phyloP scores from a whole-genome alignment of 2,329 filamentous ascomycete genomes.

The Colletotrichum orbiculare region DNA sequence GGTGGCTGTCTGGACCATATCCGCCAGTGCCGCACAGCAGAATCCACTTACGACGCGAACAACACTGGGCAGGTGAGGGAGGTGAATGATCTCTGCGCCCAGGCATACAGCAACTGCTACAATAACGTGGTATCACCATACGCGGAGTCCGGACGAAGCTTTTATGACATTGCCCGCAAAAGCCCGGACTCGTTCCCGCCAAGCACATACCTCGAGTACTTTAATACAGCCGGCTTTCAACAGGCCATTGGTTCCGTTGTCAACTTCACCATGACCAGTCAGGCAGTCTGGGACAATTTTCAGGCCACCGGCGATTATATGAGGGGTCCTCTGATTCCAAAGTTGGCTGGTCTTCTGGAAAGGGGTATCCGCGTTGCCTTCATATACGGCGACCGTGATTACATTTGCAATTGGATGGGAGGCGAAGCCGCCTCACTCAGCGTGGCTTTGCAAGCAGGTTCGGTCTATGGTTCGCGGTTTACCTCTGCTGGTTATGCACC shows the following conservation, averaged over 20 bases:
- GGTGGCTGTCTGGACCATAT: conserved; percentile 35
- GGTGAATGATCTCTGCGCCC: conserved; percentile 31
- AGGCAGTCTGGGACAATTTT: conserved; percentile 59
- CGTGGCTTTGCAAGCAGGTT: conserved; percentile 61
- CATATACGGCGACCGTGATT: conserved; percentile 75
- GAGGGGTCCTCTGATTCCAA: conserved; percentile 68
- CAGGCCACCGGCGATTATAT: conserved; percentile 68
- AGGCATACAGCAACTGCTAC: conserved; percentile 52
- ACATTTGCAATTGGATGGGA: conserved; percentile 77
- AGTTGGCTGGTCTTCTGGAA: conserved; percentile 70
- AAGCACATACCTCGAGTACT: conserved; percentile 69
- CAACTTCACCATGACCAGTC: conserved; percentile 66
- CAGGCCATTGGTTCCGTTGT: conserved; percentile 67
- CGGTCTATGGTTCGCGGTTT: conserved; percentile 66
- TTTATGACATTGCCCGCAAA: conserved; percentile 71
- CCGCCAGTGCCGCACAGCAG: conserved; percentile 34
- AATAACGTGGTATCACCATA: conserved; percentile 68
- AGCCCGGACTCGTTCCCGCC: conserved; percentile 71
- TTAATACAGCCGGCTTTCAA: conserved; percentile 68
- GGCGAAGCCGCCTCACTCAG: conserved; percentile 77
- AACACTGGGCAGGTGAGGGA: conserved; percentile 24
- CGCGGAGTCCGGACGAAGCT: conserved; percentile 64
- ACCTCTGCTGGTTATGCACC: conserved; percentile 76
- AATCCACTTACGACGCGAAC: conserved; percentile 33
- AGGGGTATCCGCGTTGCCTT: conserved; percentile 76